Percentiles rank a stretch among this genome's conserved stretches.
Evolutionary conservation across 768 basidiomycete species (phyloP).

Genomic region (Tylopilus subfusipes): DNA sequence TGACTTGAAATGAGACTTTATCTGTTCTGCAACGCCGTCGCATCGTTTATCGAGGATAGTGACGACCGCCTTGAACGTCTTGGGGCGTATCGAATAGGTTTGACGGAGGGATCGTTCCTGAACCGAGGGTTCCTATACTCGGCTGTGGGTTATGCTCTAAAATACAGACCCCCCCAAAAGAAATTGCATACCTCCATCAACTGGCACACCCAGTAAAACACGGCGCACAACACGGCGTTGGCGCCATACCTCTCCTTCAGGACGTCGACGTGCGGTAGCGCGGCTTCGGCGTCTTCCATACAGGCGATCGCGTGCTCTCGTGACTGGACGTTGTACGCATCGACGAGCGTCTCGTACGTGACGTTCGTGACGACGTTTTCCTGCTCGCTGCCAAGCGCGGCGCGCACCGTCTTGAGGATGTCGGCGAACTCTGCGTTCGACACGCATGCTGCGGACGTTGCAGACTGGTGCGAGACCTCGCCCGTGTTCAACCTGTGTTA

Average conservation of each 20-base stretch:
- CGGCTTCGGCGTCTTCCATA: constrained; percentile 34
- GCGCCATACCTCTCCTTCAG: constrained; percentile 20
- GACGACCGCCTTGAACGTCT: constrained; percentile 19
- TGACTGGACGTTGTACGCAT: constrained; percentile 19
- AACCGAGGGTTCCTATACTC: constrained; percentile 21
- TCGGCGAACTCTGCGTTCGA: constrained; percentile 18
- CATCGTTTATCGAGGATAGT: constrained; percentile 24
- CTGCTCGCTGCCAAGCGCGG: constrained; percentile 14
- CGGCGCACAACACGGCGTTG: constrained; percentile 31
- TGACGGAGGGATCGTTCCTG: constrained; percentile 19
- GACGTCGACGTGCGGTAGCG: constrained; percentile 10
- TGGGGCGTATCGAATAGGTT: constrained; percentile 12
- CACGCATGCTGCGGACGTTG: constrained; percentile 24
- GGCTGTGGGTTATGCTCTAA: neutral
- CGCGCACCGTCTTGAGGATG: constrained; percentile 21
- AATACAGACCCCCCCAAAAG: neutral
- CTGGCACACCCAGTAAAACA: constrained; percentile 48
- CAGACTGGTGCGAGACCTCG: constrained; percentile 30
- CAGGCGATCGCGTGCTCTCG: constrained; percentile 26
- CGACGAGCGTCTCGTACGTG: constrained; percentile 34
- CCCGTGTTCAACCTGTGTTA: constrained; percentile 22
- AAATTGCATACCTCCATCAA: constrained; percentile 33
- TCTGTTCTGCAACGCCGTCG: constrained; percentile 22
- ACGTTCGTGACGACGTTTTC: neutral
- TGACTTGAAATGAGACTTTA: constrained; percentile 20